A percentile compares a stretch with the other conserved stretches of the same genome.
Conservation (phyloP, 2,329 filamentous ascomycete species). For the Paecilomyces sp. region DNA sequence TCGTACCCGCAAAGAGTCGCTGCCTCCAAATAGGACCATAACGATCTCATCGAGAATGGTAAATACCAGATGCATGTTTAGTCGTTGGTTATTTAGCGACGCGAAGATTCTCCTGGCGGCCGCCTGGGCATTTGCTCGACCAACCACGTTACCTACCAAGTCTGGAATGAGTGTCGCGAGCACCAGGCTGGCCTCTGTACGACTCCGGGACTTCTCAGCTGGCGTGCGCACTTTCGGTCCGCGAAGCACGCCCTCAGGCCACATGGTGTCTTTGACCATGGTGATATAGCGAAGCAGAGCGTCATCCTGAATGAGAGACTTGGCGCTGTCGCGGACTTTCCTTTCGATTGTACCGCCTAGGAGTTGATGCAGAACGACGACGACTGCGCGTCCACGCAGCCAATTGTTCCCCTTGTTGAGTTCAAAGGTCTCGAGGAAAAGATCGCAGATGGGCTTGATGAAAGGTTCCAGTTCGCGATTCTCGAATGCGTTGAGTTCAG, state of each 20-base stretch:
- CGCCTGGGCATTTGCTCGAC: conserved; percentile 80
- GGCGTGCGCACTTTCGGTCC: conserved; percentile 52
- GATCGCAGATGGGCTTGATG: conserved; percentile 95
- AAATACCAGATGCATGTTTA: conserved; percentile 71
- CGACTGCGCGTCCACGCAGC: conserved; percentile 89
- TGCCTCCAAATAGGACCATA: conserved; percentile 52
- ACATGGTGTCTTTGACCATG: conserved; percentile 68
- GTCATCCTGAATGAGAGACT: conserved; percentile 67
- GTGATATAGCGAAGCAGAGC: conserved; percentile 68
- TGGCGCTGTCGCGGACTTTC: conserved; percentile 81
- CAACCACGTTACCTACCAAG: conserved; percentile 86
- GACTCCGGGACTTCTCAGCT: conserved; percentile 69
- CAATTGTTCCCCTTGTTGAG: conserved; percentile 94
- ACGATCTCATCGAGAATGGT: conserved; percentile 66
- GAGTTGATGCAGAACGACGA: conserved; percentile 92
- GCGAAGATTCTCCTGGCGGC: conserved; percentile 85
- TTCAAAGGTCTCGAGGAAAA: conserved; percentile 93
- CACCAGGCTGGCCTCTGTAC: conserved; percentile 82
- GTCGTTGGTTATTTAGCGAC: conserved; percentile 78
- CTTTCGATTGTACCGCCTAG: conserved; percentile 93
- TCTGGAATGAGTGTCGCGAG: conserved; percentile 86
- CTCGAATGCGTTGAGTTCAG: conserved; percentile 89
- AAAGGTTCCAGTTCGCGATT: conserved; percentile 85
- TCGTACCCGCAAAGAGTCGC: conserved; percentile 8
- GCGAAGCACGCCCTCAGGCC: conserved; percentile 55